These are phyloP conservation scores for Phytophthora pistaciae DNA, from an alignment of 352 stramenopile genomes.

Conservation along the genomic window DNA sequence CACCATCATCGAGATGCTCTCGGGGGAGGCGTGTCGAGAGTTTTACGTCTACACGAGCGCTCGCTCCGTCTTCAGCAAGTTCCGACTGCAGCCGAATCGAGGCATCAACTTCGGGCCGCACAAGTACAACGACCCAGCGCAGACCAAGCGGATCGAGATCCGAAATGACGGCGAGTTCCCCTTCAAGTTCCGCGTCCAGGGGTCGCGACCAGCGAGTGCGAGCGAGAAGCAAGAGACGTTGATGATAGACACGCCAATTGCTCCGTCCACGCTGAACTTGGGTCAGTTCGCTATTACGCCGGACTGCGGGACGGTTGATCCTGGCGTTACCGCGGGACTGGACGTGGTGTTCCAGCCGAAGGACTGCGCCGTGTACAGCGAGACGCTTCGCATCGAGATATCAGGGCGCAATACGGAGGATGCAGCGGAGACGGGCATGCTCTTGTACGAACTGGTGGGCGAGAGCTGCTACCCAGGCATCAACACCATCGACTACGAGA, in stretches of 20 bases:
- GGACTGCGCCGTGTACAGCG: conserved; percentile 75
- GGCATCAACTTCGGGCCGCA: conserved; percentile 95
- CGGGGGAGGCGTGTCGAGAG: conserved; percentile 89
- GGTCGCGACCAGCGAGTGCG: conserved; percentile 4
- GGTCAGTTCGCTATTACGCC: conserved; percentile 88
- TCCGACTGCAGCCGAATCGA: conserved; percentile 88
- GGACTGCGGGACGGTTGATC: conserved; percentile 83
- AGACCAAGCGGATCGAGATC: conserved; percentile 88
- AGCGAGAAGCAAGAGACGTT: conserved; percentile 22
- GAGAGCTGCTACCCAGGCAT: conserved; percentile 96
- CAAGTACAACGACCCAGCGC: conserved; percentile 87
- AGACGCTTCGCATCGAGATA: conserved; percentile 78
- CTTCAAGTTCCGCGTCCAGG: conserved; percentile 88
- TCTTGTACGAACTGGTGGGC: conserved; percentile 90
- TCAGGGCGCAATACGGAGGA: conserved; percentile 76
- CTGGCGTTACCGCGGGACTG: conserved; percentile 75
- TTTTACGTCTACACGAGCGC: conserved; percentile 88
- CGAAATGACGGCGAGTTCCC: conserved; percentile 95
- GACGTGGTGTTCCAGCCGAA: conserved; percentile 88
- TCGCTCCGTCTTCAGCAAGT: conserved; percentile 86
- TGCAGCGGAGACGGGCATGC: conserved; percentile 41
- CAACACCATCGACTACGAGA: conserved; percentile 85
- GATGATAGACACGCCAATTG: conserved; percentile 50
- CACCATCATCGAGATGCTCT: conserved; percentile 93
- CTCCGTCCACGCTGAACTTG: conserved; percentile 50